Base-by-base conservation (phyloP, 805 yeast species). In the Saccharomyces eubayanus region DNA sequence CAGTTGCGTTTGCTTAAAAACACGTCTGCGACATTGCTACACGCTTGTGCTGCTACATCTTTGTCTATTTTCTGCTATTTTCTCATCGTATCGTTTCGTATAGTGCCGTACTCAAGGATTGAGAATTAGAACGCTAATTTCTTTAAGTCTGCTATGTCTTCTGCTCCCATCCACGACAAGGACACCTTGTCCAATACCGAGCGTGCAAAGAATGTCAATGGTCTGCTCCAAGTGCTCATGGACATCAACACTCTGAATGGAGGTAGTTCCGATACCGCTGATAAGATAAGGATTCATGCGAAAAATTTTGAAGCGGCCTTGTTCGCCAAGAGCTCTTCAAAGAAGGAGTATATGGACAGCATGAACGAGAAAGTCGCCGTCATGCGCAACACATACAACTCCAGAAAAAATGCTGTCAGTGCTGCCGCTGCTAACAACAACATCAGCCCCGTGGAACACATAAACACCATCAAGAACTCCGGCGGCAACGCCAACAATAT, bases 241-340 rank as follows among this genome's bases (percentile, higher is more conserved):
- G 70, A 69, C 49, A 69, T 70, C 46, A 68, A 69, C n/a, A 66
- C 62, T 43, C 61, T 69, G 51, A 70, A 69, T 52, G 72, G 72
- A 46, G 72, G 72, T 8, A 65, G 64, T 16, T 60, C 58, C 24
- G 67, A 64, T 30, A 76, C 74, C 41, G 61, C 71, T 27, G 74
- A 71, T 50, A 78, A 75, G 59, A 71, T 79, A 60, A 78, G 76
- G 60, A 69, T 75, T 3, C 74, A 82, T 60, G 89, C 90, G 3
- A 85, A 82, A 60, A 88, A 85, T 62, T 85, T 83, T 59, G 94
- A 86, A 64, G 79, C 82, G 55, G 81, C 76, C 59, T 79, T 89
- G 27, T 85, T 77, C 64, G 75, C 77, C 53, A 81, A 81, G 53
- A 75, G 88, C 11, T 74, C 76, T 9, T 73, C 80, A 21, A 80